phyloP scores from a whole-genome alignment of 345 rosid species.

The Leavenworthia alabamica region DNA sequence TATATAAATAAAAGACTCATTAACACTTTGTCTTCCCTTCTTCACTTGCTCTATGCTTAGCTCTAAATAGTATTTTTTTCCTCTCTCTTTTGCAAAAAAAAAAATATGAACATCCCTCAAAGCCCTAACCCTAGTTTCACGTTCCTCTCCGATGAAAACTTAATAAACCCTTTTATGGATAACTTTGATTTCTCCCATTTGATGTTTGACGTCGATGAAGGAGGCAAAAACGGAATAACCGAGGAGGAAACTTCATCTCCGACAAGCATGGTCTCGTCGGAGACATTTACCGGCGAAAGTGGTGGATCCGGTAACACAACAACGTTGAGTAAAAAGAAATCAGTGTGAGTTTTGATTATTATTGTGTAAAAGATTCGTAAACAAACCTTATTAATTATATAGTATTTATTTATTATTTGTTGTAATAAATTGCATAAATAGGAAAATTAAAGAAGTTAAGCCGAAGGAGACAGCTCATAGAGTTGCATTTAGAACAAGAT shows the following conservation, averaged over 20 bases:
- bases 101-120: slow-evolving; percentile 34
- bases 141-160: no score
- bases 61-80: not conserved
- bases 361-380: slow-evolving; percentile 12
- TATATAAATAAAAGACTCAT: not conserved
- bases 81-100: not conserved
- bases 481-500: slow-evolving; percentile 79
- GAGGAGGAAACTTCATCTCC: slow-evolving; percentile 30
- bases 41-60: slow-evolving; percentile 24
- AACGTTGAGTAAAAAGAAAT: slow-evolving; percentile 24
- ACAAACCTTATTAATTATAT: not conserved
- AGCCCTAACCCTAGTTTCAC: no score
- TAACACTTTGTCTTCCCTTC: slow-evolving; percentile 7
- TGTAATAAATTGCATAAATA: slow-evolving; percentile 13
- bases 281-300: slow-evolving; percentile 20
- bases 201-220: slow-evolving; percentile 22
- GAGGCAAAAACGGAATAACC: slow-evolving; percentile 4
- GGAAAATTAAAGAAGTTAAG: slow-evolving; percentile 26
- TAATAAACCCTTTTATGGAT: slow-evolving; percentile 32
- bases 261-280: slow-evolving; percentile 34
- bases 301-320: slow-evolving; percentile 30
- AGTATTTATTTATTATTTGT: not conserved
- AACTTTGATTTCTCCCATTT: slow-evolving; percentile 39
- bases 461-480: slow-evolving; percentile 39
- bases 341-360: slow-evolving; percentile 40